Evolutionary conservation across 108 stramenopile genomes (phyloP).

Genomic region (Fragilaria crotonensis): DNA sequence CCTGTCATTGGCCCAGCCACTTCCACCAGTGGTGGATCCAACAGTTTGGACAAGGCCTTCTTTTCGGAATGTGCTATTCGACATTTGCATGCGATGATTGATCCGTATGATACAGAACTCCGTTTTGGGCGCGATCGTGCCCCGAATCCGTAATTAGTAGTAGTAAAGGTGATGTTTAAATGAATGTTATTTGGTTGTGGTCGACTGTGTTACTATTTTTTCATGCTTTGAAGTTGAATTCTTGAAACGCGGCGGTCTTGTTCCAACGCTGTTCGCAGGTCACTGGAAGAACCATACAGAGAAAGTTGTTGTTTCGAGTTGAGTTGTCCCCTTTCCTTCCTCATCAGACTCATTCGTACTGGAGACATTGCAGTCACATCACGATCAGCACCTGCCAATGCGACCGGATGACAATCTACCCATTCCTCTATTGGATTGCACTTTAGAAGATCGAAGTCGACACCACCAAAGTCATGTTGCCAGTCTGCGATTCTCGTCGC

Average conservation of each 20-base stretch:
- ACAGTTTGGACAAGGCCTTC: slow-evolving; percentile 51
- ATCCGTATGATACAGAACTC: slow-evolving; percentile 55
- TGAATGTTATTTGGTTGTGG: too few relatives aligned
- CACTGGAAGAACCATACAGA: neutral
- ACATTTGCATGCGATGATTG: slow-evolving; percentile 76
- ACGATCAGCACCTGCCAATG: neutral
- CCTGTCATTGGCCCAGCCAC: slow-evolving; percentile 27
- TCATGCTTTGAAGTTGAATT: too few relatives aligned
- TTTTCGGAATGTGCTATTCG: slow-evolving; percentile 78
- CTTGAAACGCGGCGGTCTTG: neutral
- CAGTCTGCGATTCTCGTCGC: slow-evolving; percentile 12
- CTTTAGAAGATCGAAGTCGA: slow-evolving; percentile 8
- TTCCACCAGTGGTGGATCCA: slow-evolving; percentile 1
- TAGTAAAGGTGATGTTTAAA: too few relatives aligned
- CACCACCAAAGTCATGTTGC: slow-evolving; percentile 27
- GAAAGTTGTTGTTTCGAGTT: neutral
- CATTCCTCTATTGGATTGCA: slow-evolving; percentile 25
- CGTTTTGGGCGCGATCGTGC: too few relatives aligned
- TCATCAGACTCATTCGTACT: neutral
- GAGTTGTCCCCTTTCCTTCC: neutral
- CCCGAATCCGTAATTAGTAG: too few relatives aligned
- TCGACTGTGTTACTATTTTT: too few relatives aligned
- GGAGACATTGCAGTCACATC: neutral
- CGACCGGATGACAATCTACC: slow-evolving; percentile 8
- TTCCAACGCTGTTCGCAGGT: neutral